Evolutionary conservation across 2,329 filamentous ascomycete genomes (phyloP), one percentile per base, ranked within the genome.

Genomic region (Camillea tinctor): DNA sequence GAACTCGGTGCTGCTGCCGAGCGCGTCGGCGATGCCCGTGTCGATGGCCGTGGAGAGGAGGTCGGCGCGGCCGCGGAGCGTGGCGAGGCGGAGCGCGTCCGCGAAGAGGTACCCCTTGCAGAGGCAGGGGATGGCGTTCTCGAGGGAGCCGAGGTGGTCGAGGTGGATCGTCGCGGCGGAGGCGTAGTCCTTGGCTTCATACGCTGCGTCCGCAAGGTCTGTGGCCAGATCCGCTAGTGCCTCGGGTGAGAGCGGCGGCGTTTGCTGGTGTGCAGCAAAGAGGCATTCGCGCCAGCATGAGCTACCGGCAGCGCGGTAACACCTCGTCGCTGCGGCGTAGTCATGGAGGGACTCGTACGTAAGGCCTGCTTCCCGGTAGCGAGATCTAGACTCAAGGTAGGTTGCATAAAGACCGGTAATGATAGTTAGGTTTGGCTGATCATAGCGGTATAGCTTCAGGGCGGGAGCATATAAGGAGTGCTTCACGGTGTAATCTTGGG

Each of bases 271-370:
- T 4, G 93, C 93, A 52, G 87, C 87, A 68, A 90, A 92, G 54
- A 99, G 86, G 22, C 92, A 92, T 75, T 99, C 94, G 56, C 91
- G 92, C 95, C 95, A 99, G 76, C 91, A 86, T 3, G 81, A 75
- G 1, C 83, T 84, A 48, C 92, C 91, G 1, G 92, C 92, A 1
- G 90, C 86, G 62, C 91, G 88, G 77, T 97, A 99, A 72, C 91
- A 91, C 69, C 88, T 85, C 62, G 90, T 93, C 9, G 95, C 94
- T 48, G 89, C 84, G 20, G 79, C 72, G 70, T 91, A 92, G 72
- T 93, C 86, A 13, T 80, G 78, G 9, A 99, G 87, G 20, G 89
- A 97, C 73, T 98, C 95, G 75, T 96, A 96, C 3, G 93, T 90
- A 66, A 97, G 84, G 6, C 92, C 95, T 19, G 95, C 94, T 74